Conservation (phyloP, 768 basidiomycete species). For the Rhizopogon roseolus region DNA sequence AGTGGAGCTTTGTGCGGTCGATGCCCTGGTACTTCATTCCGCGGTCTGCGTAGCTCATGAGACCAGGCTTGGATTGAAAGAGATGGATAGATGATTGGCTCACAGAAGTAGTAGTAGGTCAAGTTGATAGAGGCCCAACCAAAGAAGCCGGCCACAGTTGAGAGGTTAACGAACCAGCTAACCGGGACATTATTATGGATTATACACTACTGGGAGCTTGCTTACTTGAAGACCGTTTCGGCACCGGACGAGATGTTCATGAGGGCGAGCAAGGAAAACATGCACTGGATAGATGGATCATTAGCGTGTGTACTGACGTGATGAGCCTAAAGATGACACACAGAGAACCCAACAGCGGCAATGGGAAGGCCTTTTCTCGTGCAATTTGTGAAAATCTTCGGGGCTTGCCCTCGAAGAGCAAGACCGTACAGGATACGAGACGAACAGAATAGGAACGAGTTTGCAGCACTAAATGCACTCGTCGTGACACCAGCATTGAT, state of each 20-base stretch:
- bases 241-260: slow-evolving; percentile 59
- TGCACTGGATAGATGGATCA: slow-evolving; percentile 18
- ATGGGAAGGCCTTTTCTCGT: slow-evolving; percentile 50
- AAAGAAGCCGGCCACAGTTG: slow-evolving; percentile 64
- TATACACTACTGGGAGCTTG: not conserved
- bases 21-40: slow-evolving; percentile 70
- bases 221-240: slow-evolving; percentile 31
- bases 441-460: slow-evolving; percentile 54
- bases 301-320: not conserved
- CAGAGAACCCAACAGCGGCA: slow-evolving; percentile 25
- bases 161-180: slow-evolving; percentile 68
- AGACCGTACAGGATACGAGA: slow-evolving; percentile 38
- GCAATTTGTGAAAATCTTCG: slow-evolving; percentile 43
- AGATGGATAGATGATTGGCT: slow-evolving; percentile 13
- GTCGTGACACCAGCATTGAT: slow-evolving; percentile 73
- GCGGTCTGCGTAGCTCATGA: slow-evolving; percentile 36
- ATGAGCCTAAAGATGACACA: slow-evolving; percentile 8
- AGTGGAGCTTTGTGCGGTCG: slow-evolving; percentile 56
- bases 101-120: slow-evolving; percentile 70
- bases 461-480: slow-evolving; percentile 67
- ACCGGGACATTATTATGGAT: slow-evolving; percentile 3
- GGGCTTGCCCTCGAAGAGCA: slow-evolving; percentile 48
- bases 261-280: slow-evolving; percentile 50
- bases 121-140: slow-evolving; percentile 65
- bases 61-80: not conserved